Base-by-base conservation (phyloP, 2,329 filamentous ascomycete species). In the Colletotrichum brevisporum region DNA sequence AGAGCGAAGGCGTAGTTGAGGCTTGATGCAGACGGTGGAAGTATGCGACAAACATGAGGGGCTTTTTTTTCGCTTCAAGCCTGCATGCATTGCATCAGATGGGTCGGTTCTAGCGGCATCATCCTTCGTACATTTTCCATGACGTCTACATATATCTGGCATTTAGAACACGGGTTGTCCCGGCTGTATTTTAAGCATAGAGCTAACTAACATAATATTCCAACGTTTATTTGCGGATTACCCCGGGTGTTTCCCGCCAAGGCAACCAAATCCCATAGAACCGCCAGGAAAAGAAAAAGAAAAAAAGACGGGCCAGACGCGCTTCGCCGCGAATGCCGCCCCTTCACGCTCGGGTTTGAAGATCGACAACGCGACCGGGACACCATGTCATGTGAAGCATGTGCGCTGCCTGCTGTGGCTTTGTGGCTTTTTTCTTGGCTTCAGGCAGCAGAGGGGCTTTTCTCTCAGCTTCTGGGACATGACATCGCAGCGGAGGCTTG, bases 1-100 rank as follows among this genome's bases (percentile, higher is more conserved):
- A 78, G 61, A 74, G 74, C 39, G 78, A 80, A 55, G 76, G 76
- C 13, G 71, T 76, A n/a, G 77, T 73, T 15, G 79, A 81, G 62
- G 76, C 41, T 6, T 43, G 16, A 43, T 15, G 41, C 73, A 18
- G 47, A 8, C 9, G 52, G 24, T 39, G 36, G n/a, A 12, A 39
- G 5, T 13, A 27, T 16, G 26, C 51, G 13, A 6, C 16, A 27
- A 53, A 31, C 10, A 27, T 13, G 21, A 52, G 52, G 8, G 27
- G 5, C 9, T 9, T 18, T 53, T 10, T 6, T 9, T 31, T 31
- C 8, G 8, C 31, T 10, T 10, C 21, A 24, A 4, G 8, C 31
- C 31, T 18, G 13, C n/a, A 27, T 31, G 18, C 16, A 21, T 39
- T 16, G 16, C 43, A 45, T 65, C 48, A 36, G 50, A 16, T n/a